phyloP scores from a whole-genome alignment of 805 yeast genomes.

The Sugiyamaella qingdaonensis region DNA sequence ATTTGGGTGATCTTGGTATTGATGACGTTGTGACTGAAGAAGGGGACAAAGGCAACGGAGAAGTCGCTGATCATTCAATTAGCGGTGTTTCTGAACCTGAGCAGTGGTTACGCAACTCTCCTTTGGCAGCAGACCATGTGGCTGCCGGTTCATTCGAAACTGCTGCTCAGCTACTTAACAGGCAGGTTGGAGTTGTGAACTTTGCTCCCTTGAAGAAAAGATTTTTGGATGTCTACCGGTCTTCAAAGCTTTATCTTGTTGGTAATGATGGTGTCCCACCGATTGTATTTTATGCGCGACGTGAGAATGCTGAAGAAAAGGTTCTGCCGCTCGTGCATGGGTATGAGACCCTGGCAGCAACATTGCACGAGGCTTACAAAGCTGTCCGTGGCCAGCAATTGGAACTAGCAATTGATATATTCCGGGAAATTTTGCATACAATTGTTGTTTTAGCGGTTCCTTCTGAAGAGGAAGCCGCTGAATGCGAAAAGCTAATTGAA shows the following conservation, averaged over 20 bases:
- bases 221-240: conserved; percentile 78
- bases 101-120: conserved; percentile 83
- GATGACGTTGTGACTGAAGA: conserved; percentile 37
- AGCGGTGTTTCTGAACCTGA: conserved; percentile 58
- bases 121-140: conserved; percentile 84
- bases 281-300: conserved; percentile 62
- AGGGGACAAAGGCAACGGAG: conserved; percentile 25
- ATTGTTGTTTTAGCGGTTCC: conserved; percentile 67
- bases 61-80: conserved; percentile 29
- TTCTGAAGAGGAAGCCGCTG: conserved; percentile 68
- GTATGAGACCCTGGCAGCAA: conserved; percentile 56
- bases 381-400: conserved; percentile 79
- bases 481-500: conserved; percentile 64
- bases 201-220: conserved; percentile 84
- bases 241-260: conserved; percentile 70
- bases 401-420: conserved; percentile 71
- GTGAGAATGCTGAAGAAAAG: conserved; percentile 47
- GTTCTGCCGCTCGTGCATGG: conserved; percentile 73
- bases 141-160: conserved; percentile 97
- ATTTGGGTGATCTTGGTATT: conserved; percentile 61
- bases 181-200: conserved; percentile 80
- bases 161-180: conserved; percentile 86
- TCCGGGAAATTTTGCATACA: conserved; percentile 76
- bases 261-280: conserved; percentile 73
- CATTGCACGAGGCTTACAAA: conserved; percentile 70